phyloP scores from a whole-genome alignment of 495 filamentous ascomycete genomes.

The Annulohypoxylon bovei region DNA sequence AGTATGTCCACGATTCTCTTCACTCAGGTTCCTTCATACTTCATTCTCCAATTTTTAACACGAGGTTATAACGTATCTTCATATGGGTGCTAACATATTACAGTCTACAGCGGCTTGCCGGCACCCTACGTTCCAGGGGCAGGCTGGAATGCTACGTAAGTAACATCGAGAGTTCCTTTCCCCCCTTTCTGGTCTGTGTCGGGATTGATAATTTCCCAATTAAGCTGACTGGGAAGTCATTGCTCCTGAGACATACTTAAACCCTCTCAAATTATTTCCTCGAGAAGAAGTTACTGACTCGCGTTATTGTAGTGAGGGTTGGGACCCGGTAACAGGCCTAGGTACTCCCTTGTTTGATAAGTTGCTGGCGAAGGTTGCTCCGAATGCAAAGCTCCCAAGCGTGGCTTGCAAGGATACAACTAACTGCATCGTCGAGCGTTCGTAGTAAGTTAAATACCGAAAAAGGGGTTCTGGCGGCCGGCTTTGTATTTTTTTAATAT shows the following conservation, averaged over 20 bases:
- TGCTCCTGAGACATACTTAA: no score
- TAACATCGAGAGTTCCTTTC: no score
- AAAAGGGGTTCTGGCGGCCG: background rate
- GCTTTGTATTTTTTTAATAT: background rate
- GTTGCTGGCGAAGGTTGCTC: constrained; percentile 41
- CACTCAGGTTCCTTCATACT: background rate
- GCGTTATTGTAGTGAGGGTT: no score
- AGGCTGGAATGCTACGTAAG: constrained; percentile 71
- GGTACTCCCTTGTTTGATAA: constrained; percentile 51
- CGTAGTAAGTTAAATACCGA: background rate
- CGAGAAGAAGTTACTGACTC: no score
- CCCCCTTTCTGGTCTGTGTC: no score
- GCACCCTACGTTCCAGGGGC: constrained; percentile 60
- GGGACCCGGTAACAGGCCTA: constrained; percentile 55
- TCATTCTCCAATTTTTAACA: background rate
- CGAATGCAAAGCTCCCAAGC: constrained; percentile 17
- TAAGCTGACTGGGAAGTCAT: no score
- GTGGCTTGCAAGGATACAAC: background rate
- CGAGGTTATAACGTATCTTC: background rate
- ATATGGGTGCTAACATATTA: constrained; percentile 5
- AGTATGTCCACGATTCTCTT: constrained; percentile 22
- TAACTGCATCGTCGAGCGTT: constrained; percentile 4
- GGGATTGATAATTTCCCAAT: no score
- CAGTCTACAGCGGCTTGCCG: constrained; percentile 38
- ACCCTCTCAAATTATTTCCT: no score